These are phyloP conservation scores for Tylopilus vinaceipallidus DNA, from an alignment of 768 basidiomycete genomes.

Conservation along the genomic window DNA sequence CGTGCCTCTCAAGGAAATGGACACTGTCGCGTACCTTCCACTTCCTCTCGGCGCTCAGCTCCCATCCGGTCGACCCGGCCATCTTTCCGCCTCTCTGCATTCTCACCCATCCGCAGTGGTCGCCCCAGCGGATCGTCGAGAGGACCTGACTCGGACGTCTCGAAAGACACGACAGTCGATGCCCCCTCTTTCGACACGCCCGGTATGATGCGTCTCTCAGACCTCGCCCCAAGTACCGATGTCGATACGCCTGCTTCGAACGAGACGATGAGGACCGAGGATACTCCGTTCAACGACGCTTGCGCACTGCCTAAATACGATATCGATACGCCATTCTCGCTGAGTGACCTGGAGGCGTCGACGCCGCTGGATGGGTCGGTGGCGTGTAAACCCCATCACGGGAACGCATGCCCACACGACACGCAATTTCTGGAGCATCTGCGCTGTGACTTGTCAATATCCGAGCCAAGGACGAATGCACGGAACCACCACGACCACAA, in stretches of 20 bases:
- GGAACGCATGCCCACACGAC: not conserved
- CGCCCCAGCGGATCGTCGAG: not conserved
- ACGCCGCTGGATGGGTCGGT: constrained; percentile 8
- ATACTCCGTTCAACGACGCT: constrained; percentile 23
- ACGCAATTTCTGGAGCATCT: constrained; percentile 27
- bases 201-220: constrained; percentile 15
- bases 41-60: constrained; percentile 16
- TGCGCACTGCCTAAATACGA: constrained; percentile 15
- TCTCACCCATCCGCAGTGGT: constrained; percentile 11
- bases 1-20: constrained; percentile 15
- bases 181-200: constrained; percentile 10
- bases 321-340: constrained; percentile 8
- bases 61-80: constrained; percentile 7
- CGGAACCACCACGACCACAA: not conserved
- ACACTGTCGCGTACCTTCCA: constrained; percentile 23
- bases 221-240: constrained; percentile 7
- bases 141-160: not conserved
- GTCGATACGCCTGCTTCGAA: constrained; percentile 13
- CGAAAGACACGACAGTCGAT: not conserved
- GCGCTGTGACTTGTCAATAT: constrained; percentile 11
- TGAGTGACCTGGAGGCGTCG: constrained; percentile 8
- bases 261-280: constrained; percentile 6
- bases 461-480: constrained; percentile 5
- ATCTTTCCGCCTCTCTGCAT: constrained; percentile 25
- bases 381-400: not conserved